phyloP scores from a whole-genome alignment of 23 red algal genomes.

The Chondrus crispus region DNA sequence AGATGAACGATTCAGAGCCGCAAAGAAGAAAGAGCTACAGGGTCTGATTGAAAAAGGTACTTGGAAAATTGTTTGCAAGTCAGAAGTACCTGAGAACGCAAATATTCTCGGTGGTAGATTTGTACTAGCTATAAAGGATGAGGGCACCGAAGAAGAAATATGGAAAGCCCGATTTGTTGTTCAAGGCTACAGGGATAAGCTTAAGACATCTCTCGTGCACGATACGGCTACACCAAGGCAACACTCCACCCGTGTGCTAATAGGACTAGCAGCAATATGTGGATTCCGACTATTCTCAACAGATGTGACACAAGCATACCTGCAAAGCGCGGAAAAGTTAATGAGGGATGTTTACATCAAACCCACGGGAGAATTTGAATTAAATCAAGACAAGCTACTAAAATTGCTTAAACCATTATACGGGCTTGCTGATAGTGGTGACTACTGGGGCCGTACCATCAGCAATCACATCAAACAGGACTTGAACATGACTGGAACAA shows the following conservation, averaged over 20 bases:
- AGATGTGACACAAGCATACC: conserved; percentile 16
- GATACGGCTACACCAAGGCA: neutral
- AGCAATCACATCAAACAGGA: neutral
- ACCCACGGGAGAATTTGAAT: neutral
- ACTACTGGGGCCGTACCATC: neutral
- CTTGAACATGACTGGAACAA: neutral
- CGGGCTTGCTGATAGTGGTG: neutral
- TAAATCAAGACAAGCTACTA: neutral
- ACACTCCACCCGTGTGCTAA: neutral
- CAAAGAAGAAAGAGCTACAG: neutral
- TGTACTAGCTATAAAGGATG: conserved; percentile 17
- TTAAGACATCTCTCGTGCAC: conserved; percentile 1
- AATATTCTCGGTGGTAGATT: conserved; percentile 9
- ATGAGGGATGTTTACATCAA: conserved; percentile 2
- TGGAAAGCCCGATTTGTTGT: conserved; percentile 17
- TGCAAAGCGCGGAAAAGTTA: neutral
- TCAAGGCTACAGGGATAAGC: neutral
- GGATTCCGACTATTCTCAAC: neutral
- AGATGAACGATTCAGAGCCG: neutral
- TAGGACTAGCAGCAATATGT: neutral
- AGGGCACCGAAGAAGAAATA: neutral
- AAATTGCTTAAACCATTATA: neutral
- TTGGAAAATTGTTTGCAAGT: conserved; percentile 4
- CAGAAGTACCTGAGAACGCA: neutral
- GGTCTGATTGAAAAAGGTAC: neutral